Evolutionary conservation across 1,284 basidiomycete genomes (phyloP).

Genomic region (Moniliophthora roreri): DNA sequence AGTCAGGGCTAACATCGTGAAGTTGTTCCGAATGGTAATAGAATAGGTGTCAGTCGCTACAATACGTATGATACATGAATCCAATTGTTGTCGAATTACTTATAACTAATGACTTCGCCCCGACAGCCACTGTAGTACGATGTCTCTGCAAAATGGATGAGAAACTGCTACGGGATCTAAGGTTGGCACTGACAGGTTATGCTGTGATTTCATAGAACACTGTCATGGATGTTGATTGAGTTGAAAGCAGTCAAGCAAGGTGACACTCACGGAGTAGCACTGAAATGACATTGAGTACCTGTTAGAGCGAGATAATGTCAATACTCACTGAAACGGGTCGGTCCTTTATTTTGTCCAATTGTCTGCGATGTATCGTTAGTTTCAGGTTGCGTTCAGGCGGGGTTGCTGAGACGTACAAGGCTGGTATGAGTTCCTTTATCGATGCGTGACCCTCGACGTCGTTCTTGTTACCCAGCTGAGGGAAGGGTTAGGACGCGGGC

Average conservation of each 20-base stretch:
- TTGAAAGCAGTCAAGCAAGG: slow-evolving; percentile 8
- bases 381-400: slow-evolving; percentile 9
- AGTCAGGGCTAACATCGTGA: no score
- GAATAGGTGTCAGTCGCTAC: neutral
- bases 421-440: slow-evolving; percentile 85
- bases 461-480: slow-evolving; percentile 93
- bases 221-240: slow-evolving; percentile 27
- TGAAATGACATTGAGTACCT: slow-evolving; percentile 26
- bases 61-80: slow-evolving; percentile 14
- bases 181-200: slow-evolving; percentile 70
- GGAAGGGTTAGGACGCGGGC: slow-evolving; percentile 3
- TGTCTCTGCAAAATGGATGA: slow-evolving; percentile 47
- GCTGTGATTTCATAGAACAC: slow-evolving; percentile 94
- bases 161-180: neutral
- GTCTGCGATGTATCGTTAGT: slow-evolving; percentile 38
- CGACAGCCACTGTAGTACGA: slow-evolving; percentile 73
- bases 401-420: slow-evolving; percentile 55
- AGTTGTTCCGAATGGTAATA: no score
- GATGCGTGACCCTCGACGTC: slow-evolving; percentile 80
- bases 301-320: slow-evolving; percentile 11
- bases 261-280: slow-evolving; percentile 74
- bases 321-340: slow-evolving; percentile 80
- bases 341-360: slow-evolving; percentile 81
- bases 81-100: slow-evolving; percentile 7
- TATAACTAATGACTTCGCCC: slow-evolving; percentile 53